These are phyloP conservation scores for Chloris gayana DNA, from an alignment of 176 grass and related monocot species.

Conservation along the genomic window DNA sequence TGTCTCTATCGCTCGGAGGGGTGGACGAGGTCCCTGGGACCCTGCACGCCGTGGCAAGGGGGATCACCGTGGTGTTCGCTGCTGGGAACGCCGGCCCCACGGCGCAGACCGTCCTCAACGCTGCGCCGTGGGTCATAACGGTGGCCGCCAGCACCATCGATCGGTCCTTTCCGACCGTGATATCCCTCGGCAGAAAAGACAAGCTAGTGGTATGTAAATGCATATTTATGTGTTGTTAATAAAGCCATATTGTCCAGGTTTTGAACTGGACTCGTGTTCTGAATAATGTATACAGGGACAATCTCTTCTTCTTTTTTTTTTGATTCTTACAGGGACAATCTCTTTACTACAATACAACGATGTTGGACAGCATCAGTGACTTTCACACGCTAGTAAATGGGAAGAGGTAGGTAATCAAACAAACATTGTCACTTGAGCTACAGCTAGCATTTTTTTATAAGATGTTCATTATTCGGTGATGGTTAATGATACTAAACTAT, in stretches of 20 bases:
- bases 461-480: no score
- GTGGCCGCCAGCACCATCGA: slow-evolving; percentile 57
- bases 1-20: no score
- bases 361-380: not conserved
- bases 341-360: slow-evolving; percentile 5
- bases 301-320: slow-evolving; percentile 26
- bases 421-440: not conserved
- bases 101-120: no score
- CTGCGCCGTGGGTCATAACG: not conserved
- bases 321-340: slow-evolving; percentile 44
- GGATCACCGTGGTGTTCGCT: no score
- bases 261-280: no score
- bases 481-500: no score
- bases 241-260: no score
- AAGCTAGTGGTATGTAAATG: slow-evolving; percentile 48
- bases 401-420: slow-evolving; percentile 6
- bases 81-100: no score
- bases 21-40: no score
- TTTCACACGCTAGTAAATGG: slow-evolving; percentile 28
- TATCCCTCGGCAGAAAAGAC: slow-evolving; percentile 47
- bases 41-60: no score
- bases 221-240: no score
- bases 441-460: no score
- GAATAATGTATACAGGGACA: slow-evolving; percentile 38
- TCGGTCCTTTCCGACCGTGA: slow-evolving; percentile 44